These are phyloP conservation scores for Colletotrichum sp. DNA, from an alignment of 2,329 filamentous ascomycete species.

Conservation along the genomic window DNA sequence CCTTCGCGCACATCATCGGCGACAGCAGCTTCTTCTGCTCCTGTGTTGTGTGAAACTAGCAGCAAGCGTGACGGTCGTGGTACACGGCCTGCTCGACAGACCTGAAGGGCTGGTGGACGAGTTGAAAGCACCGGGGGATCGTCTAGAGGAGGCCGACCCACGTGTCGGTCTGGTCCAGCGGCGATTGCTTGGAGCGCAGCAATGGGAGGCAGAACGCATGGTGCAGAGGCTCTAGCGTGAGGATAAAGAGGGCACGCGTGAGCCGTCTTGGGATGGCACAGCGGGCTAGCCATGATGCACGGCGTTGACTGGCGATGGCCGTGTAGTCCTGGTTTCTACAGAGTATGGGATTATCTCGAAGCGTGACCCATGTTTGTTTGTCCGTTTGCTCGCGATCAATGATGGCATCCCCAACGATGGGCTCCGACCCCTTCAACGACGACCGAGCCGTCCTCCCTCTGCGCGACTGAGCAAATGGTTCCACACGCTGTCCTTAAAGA, in stretches of 20 bases:
- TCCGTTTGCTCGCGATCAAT: neutral
- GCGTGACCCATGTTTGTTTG: neutral
- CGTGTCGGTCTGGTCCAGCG: too few species aligned
- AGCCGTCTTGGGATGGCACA: neutral
- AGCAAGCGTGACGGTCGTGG: neutral
- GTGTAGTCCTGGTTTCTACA: neutral
- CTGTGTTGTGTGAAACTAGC: neutral
- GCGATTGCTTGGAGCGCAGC: too few species aligned
- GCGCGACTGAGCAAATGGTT: neutral
- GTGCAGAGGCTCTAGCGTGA: too few species aligned
- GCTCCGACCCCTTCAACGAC: neutral
- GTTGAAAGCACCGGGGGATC: too few species aligned
- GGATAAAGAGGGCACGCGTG: neutral
- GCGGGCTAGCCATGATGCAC: neutral
- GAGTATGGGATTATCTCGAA: neutral
- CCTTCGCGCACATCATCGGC: neutral
- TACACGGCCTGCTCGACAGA: too few species aligned
- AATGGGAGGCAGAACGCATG: too few species aligned
- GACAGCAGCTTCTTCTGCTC: neutral
- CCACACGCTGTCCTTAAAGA: neutral
- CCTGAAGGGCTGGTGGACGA: too few species aligned
- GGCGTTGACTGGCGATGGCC: neutral
- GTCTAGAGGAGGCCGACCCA: too few species aligned
- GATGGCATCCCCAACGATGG: neutral
- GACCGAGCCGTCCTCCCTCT: neutral